phyloP scores from a whole-genome alignment of 352 stramenopile species.

The Lagenidium giganteum region DNA sequence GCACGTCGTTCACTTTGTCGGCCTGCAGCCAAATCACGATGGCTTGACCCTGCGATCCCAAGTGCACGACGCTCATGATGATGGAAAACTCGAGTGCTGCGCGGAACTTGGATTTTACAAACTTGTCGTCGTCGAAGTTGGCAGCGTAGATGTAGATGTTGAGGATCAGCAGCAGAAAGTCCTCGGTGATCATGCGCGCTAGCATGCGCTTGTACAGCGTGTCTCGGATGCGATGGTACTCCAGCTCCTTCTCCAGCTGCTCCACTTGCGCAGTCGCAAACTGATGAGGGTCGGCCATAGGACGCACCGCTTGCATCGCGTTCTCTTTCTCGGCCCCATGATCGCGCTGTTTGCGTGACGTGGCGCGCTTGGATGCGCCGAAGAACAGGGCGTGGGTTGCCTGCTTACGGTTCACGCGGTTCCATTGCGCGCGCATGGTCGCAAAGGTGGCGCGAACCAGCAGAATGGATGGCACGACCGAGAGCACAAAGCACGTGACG shows the following conservation, averaged over 20 bases:
- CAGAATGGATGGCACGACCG: constrained; percentile 2
- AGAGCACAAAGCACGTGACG: constrained; percentile 14
- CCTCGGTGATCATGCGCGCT: constrained; percentile 12
- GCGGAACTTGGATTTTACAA: constrained; percentile 12
- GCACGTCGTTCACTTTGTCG: constrained; percentile 12
- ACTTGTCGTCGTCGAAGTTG: constrained; percentile 9
- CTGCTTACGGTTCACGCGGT: too few species aligned
- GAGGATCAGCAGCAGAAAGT: constrained; percentile 16
- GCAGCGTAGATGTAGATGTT: constrained; percentile 18
- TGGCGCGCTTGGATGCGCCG: too few species aligned
- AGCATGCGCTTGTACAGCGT: constrained; percentile 20
- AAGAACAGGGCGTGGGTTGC: too few species aligned
- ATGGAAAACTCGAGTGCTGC: constrained; percentile 19
- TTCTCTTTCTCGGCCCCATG: too few species aligned
- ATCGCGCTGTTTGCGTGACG: too few species aligned
- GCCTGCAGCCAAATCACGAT: constrained; percentile 14
- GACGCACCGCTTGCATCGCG: too few species aligned
- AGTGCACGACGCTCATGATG: constrained; percentile 16
- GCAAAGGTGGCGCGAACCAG: constrained; percentile 11
- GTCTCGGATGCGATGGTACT: constrained; percentile 10
- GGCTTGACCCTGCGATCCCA: constrained; percentile 14
- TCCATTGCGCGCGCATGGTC: constrained; percentile 11
- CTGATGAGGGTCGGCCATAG: too few species aligned
- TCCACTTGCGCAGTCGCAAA: too few species aligned
- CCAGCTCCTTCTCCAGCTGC: constrained; percentile 12